Evolutionary conservation across 73 alveolate species (phyloP).

Genomic region (Blepharisma japonicum): DNA sequence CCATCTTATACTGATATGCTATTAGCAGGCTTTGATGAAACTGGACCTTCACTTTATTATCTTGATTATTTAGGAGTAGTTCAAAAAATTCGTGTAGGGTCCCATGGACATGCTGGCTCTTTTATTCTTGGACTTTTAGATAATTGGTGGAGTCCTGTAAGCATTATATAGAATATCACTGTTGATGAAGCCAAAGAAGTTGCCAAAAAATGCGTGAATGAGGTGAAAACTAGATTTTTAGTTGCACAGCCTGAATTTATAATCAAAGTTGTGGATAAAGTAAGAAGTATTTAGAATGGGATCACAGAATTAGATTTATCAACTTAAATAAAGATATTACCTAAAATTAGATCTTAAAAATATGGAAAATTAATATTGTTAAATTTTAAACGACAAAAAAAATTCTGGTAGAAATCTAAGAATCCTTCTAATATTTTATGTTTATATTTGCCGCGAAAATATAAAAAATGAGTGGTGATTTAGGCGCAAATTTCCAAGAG

Average conservation of each 20-base stretch:
- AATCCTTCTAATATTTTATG: no score
- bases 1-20: constrained; percentile 78
- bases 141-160: constrained; percentile 65
- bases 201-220: constrained; percentile 76
- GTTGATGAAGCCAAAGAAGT: constrained; percentile 76
- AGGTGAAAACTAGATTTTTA: constrained; percentile 81
- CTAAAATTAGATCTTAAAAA: no score
- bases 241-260: constrained; percentile 74
- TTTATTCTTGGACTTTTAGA: constrained; percentile 84
- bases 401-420: no score
- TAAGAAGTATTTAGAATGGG: neutral
- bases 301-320: neutral
- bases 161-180: constrained; percentile 62
- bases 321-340: no score
- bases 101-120: constrained; percentile 94
- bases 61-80: constrained; percentile 90
- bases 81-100: constrained; percentile 82
- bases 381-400: no score
- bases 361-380: no score
- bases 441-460: no score
- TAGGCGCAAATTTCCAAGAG: neutral
- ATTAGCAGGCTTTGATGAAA: constrained; percentile 86
- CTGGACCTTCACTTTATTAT: constrained; percentile 82
- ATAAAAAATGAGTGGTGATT: neutral
- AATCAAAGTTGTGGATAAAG: constrained; percentile 79